Evolutionary conservation across 441 rosid species (phyloP).

Genomic region (Corymbia citriodora): DNA sequence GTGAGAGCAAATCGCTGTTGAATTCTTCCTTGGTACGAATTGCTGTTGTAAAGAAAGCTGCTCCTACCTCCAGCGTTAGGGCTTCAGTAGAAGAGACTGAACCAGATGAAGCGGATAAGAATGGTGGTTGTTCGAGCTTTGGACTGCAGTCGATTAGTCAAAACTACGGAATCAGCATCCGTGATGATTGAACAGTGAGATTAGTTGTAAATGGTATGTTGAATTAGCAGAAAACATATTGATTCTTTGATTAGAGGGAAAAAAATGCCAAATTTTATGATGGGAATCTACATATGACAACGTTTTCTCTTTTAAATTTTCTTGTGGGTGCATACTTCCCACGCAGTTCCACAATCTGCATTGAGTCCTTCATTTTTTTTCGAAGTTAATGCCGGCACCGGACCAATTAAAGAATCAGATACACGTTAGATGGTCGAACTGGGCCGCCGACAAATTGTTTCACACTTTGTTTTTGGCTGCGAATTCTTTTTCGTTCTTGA

Average conservation of each 20-base stretch:
- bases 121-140: not conserved
- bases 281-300: not conserved
- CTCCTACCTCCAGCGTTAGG: not conserved
- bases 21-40: not conserved
- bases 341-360: not conserved
- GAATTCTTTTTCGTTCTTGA: not conserved
- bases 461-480: not conserved
- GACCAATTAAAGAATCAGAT: not conserved
- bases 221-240: not conserved
- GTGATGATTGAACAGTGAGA: not conserved
- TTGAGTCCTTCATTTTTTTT: not conserved
- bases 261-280: not conserved
- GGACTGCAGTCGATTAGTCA: not conserved
- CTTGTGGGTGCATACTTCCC: not conserved
- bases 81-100: not conserved
- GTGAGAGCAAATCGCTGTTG: not conserved
- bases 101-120: not conserved
- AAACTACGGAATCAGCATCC: not conserved
- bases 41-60: not conserved
- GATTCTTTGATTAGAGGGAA: not conserved
- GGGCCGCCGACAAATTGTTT: not conserved
- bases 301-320: not conserved
- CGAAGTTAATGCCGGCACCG: not conserved
- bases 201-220: not conserved
- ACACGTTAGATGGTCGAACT: not conserved